phyloP scores from a whole-genome alignment of 495 filamentous ascomycete genomes.

The Hyaloscypha variabilis region DNA sequence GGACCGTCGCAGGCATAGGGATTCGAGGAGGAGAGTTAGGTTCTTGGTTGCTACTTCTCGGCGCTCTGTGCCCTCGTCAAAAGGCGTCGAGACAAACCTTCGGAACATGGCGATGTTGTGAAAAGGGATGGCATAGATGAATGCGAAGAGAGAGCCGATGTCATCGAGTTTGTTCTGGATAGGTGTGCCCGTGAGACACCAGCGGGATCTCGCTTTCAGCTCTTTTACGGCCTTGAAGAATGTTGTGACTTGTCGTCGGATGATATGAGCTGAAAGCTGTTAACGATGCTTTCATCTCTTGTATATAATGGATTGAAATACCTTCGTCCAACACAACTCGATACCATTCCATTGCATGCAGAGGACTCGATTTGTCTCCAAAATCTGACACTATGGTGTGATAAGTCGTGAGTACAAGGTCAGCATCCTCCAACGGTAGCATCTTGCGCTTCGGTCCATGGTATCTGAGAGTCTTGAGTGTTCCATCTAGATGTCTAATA shows the following conservation, averaged over 20 bases:
- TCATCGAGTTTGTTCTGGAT: slow-evolving; percentile 60
- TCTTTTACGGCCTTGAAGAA: slow-evolving; percentile 64
- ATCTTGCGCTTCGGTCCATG: slow-evolving; percentile 4
- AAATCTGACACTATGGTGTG: slow-evolving; percentile 34
- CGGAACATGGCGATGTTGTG: slow-evolving; percentile 36
- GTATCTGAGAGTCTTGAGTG: background rate
- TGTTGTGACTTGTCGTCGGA: slow-evolving; percentile 76
- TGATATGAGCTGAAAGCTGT: slow-evolving; percentile 55
- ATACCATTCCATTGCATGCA: slow-evolving; percentile 72
- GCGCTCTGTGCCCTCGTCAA: slow-evolving; percentile 17
- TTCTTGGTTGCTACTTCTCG: slow-evolving; percentile 19
- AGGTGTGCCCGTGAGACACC: slow-evolving; percentile 80
- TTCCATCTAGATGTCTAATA: slow-evolving; percentile 7
- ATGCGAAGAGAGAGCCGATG: slow-evolving; percentile 46
- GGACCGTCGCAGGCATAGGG: slow-evolving; percentile 40
- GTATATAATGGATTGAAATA: background rate
- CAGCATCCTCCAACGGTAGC: slow-evolving; percentile 50
- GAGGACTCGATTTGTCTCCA: slow-evolving; percentile 40
- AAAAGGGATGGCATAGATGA: slow-evolving; percentile 44
- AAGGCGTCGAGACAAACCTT: slow-evolving; percentile 32
- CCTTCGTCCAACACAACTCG: slow-evolving; percentile 89
- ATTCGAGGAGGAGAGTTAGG: slow-evolving; percentile 38
- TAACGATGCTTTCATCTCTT: slow-evolving; percentile 5
- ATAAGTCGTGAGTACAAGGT: slow-evolving; percentile 62
- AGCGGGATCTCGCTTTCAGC: slow-evolving; percentile 73